Evolutionary conservation across 1,284 basidiomycete species (phyloP), one percentile per base, ranked within the genome.

Genomic region (Waitea zeae): DNA sequence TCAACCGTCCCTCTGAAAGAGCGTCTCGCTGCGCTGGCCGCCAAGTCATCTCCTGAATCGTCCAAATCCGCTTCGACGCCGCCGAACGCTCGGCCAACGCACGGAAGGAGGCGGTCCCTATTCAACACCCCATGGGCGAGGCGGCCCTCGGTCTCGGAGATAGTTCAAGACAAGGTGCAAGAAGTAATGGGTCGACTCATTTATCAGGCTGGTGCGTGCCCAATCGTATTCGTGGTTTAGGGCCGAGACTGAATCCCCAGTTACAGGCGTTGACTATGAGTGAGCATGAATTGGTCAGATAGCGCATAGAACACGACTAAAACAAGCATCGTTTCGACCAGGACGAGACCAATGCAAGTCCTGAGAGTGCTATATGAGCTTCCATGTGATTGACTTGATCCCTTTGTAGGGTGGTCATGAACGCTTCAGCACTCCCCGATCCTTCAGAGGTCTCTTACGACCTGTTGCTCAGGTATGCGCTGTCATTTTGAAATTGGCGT

Each of bases 201-300:
- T 34, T 86, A 82, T 44, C 84, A 87, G 49, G 83, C 84, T 26
- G 83, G 84, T 1, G 79, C 88, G 36, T 84, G 88, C 54, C 86
- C 71, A 46, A 83, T 87, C 9, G 80, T 86, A 46, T 45, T n/a
- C n/a, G n/a, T n/a, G n/a, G 64, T 57, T 12, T 17, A 31, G 14
- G 12, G 27, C 14, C 36, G 34, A 20, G 33, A 5, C 22, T 18
- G 28, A 19, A 36, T 13, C 39, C 24, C 30, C 26, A 33, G 7
- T 26, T 31, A 15, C 13, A 17, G 31, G 37, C n/a, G 36, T 15
- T 27, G 19, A 20, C 6, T 14, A 4, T 30, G 33, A 27, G n/a
- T n/a, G n/a, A n/a, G n/a, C n/a, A n/a, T n/a, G n/a, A n/a, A 18
- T 22, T 30, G 19, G 20, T 3, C 17, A 30, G 17, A 17, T 35